Percentiles rank a stretch among this genome's conserved stretches.
Evolutionary conservation across 345 rosid genomes (phyloP).

Genomic region (Camelina laxa): DNA sequence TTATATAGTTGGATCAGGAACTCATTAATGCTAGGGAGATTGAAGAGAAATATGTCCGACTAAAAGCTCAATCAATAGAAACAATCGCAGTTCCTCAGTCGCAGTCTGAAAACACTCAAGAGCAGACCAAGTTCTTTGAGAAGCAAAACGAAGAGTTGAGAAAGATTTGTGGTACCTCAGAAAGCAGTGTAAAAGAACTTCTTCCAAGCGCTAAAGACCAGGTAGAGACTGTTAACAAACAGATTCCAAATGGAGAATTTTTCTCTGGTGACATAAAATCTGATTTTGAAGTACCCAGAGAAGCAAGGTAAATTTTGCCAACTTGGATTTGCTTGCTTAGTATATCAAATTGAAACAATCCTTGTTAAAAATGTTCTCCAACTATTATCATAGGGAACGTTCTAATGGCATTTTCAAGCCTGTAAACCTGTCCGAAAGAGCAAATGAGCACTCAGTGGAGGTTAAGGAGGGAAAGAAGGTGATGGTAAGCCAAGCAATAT

Average conservation of each 20-base stretch:
- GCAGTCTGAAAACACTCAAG: slow-evolving; percentile 46
- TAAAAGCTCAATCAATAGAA: slow-evolving; percentile 45
- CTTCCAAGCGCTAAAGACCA: slow-evolving; percentile 50
- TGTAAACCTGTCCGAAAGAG: slow-evolving; percentile 11
- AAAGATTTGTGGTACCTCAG: slow-evolving; percentile 47
- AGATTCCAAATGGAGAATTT: slow-evolving; percentile 32
- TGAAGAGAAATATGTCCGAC: slow-evolving; percentile 51
- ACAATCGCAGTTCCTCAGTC: slow-evolving; percentile 51
- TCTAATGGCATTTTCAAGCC: slow-evolving; percentile 47
- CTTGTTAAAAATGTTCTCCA: background rate
- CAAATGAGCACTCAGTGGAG: slow-evolving; percentile 16
- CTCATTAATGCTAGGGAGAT: slow-evolving; percentile 54
- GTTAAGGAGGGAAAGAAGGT: slow-evolving; percentile 1
- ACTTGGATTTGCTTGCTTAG: slow-evolving; percentile 12
- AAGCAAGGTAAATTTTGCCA: slow-evolving; percentile 51
- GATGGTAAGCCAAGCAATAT: background rate
- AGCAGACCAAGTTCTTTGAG: slow-evolving; percentile 44
- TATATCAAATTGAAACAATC: background rate
- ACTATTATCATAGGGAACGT: slow-evolving; percentile 41
- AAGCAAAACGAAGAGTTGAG: slow-evolving; percentile 58
- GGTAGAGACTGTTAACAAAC: slow-evolving; percentile 44
- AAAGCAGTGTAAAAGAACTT: slow-evolving; percentile 43
- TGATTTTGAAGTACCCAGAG: slow-evolving; percentile 36
- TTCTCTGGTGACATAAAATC: slow-evolving; percentile 37
- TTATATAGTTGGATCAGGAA: slow-evolving; percentile 60